Base-by-base conservation (phyloP, 352 stramenopile genomes). In the Globisporangium paroecandrum region DNA sequence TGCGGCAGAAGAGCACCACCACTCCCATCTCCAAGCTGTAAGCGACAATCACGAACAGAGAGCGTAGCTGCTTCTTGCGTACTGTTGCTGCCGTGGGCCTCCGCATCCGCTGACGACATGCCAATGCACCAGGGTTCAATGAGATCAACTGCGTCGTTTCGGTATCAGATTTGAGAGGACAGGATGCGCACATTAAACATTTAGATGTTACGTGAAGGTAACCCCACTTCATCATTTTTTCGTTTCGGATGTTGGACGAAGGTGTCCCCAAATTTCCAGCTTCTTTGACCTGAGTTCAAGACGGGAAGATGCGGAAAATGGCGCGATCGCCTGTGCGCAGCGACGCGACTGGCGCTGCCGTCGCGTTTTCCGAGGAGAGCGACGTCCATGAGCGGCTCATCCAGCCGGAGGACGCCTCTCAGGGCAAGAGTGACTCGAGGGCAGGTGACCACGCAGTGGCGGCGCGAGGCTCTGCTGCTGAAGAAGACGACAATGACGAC, bases 371-470 rank as follows among this genome's bases (percentile, higher is more conserved):
- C 15, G 56, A 62, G 22, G 72, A 70, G 22, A 60, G 66, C 43
- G 78, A 87, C 38, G 81, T 82, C 54, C 75, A 57, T 56, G 81
- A 89, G 71, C 75, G 72, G 9, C 72, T 89, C 55, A 70, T 89
- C n/a, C 75, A 69, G 20, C 27, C 53, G 13, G 27, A 15, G 1
- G 9, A 20, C 6, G 4, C 20, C 3, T 36, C 64, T 22, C 65
- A 64, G 22, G 58, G 64, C 6, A 62, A 47, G 32, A 43, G 20
- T 8, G 22, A 38, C 22, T 46, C 24, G 54, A 22, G 24, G 9
- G 25, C 4, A 25, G 41, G 8, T 27, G 47, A 62, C 22, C 22
- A 58, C 0, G 6, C 41, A 18, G 62, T 36, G 20, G 27, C 32
- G 34, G 38, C 56, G 41, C 13, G 38, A 3, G 24, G 22, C 24